Evolutionary conservation across 2,329 filamentous ascomycete genomes (phyloP).

Genomic region (Bipolaris sorokiniana): DNA sequence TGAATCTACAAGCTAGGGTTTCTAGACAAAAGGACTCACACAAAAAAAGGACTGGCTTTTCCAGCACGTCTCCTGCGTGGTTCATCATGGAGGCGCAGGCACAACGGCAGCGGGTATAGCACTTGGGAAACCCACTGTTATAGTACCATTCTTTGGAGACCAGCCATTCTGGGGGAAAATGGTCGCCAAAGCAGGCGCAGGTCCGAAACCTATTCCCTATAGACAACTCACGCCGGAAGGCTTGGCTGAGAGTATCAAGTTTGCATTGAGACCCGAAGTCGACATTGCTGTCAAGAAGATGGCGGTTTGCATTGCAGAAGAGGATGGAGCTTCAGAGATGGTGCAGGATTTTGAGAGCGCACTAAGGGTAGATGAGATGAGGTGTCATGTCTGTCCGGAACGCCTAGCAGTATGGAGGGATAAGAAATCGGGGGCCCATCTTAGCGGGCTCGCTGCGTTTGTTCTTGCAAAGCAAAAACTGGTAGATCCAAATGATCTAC

Average conservation of each 20-base stretch:
- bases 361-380: slow-evolving; percentile 22
- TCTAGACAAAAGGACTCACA: background rate
- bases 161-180: slow-evolving; percentile 63
- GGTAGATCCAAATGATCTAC: slow-evolving; percentile 18
- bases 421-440: slow-evolving; percentile 25
- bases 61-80: slow-evolving; percentile 60
- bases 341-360: slow-evolving; percentile 21
- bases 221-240: slow-evolving; percentile 53
- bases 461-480: slow-evolving; percentile 12
- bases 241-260: slow-evolving; percentile 55
- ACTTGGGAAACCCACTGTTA: slow-evolving; percentile 58
- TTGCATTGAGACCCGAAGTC: slow-evolving; percentile 51
- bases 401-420: slow-evolving; percentile 28
- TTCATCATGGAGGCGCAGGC: slow-evolving; percentile 66
- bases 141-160: slow-evolving; percentile 66
- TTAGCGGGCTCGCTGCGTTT: slow-evolving; percentile 25
- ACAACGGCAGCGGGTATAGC: slow-evolving; percentile 63
- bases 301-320: slow-evolving; percentile 24
- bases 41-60: slow-evolving; percentile 60
- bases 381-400: slow-evolving; percentile 28
- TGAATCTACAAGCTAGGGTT: background rate
- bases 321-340: slow-evolving; percentile 22
- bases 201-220: slow-evolving; percentile 56
- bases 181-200: slow-evolving; percentile 58
- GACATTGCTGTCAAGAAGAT: slow-evolving; percentile 23